Conservation (phyloP, 202 grass and related monocot species). For the Saccharum hybrid region DNA sequence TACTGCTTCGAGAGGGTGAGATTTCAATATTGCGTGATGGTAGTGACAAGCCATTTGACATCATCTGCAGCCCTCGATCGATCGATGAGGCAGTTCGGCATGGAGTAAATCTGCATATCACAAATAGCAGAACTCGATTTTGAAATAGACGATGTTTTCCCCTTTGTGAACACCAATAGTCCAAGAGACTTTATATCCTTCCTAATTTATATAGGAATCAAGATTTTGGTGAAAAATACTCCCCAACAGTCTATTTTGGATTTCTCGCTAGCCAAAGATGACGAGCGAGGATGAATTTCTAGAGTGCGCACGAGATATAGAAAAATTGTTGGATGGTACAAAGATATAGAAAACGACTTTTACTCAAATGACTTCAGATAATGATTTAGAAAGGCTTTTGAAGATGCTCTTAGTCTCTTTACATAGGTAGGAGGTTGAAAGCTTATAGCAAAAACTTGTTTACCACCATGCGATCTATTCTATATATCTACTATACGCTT, state of each 20-base stretch:
- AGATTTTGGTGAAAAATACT: no score
- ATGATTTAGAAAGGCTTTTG: no score
- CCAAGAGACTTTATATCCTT: neutral
- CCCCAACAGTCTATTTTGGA: no score
- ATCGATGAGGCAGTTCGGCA: slow-evolving; percentile 49
- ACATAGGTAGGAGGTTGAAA: no score
- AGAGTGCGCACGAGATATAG: no score
- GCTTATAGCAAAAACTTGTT: neutral
- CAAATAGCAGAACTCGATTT: slow-evolving; percentile 1
- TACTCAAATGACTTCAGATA: no score
- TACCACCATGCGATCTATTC: neutral
- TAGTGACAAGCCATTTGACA: slow-evolving; percentile 45
- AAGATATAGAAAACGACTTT: no score
- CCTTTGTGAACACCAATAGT: slow-evolving; percentile 3
- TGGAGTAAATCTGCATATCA: slow-evolving; percentile 49
- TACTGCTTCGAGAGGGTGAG: slow-evolving; percentile 62
- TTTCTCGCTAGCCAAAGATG: no score
- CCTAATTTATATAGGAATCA: neutral
- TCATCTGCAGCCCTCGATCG: slow-evolving; percentile 44
- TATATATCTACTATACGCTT: neutral
- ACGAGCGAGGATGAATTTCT: no score
- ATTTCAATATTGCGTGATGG: slow-evolving; percentile 62
- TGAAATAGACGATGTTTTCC: neutral
- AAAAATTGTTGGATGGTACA: no score
- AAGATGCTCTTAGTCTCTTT: no score